A percentile compares a stretch with the other conserved stretches of the same genome.
Evolutionary conservation across 108 stramenopile species (phyloP).

Genomic region (Cyclotella baltica): DNA sequence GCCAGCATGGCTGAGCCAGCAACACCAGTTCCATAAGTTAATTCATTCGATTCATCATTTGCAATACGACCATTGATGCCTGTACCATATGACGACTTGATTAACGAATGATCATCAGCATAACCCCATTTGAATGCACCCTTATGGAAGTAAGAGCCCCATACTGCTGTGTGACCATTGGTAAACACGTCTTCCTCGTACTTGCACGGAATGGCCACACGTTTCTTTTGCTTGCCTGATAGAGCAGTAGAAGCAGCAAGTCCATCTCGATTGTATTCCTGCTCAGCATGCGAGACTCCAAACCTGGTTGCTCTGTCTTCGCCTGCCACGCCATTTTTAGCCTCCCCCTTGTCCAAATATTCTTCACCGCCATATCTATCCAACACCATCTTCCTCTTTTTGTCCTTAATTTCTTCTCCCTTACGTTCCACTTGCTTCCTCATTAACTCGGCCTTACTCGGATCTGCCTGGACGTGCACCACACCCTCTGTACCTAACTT

Average conservation of each 20-base stretch:
- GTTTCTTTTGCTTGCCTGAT: constrained; percentile 45
- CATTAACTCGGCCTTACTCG: constrained; percentile 92
- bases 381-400: constrained; percentile 87
- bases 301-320: constrained; percentile 78
- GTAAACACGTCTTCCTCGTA: constrained; percentile 96
- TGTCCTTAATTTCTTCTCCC: constrained; percentile 70
- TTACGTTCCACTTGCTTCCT: constrained; percentile 87
- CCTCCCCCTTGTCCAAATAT: constrained; percentile 68
- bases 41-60: constrained; percentile 89
- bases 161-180: constrained; percentile 94
- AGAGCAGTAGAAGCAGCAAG: constrained; percentile 61
- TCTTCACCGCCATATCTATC: constrained; percentile 96
- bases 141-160: constrained; percentile 96
- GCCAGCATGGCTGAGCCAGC: constrained; percentile 85
- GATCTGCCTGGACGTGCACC: constrained; percentile 96
- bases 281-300: constrained; percentile 72
- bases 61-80: constrained; percentile 92
- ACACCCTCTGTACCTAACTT: constrained; percentile 67
- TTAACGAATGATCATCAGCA: constrained; percentile 95
- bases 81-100: constrained; percentile 91
- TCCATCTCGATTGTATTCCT: constrained; percentile 91
- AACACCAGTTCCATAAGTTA: constrained; percentile 75
- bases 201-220: constrained; percentile 77
- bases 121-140: constrained; percentile 96
- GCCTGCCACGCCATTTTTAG: constrained; percentile 5